Evolutionary conservation across 257 asterid species (phyloP), one percentile per base, ranked within the genome.

Genomic region (Solanum phureja): DNA sequence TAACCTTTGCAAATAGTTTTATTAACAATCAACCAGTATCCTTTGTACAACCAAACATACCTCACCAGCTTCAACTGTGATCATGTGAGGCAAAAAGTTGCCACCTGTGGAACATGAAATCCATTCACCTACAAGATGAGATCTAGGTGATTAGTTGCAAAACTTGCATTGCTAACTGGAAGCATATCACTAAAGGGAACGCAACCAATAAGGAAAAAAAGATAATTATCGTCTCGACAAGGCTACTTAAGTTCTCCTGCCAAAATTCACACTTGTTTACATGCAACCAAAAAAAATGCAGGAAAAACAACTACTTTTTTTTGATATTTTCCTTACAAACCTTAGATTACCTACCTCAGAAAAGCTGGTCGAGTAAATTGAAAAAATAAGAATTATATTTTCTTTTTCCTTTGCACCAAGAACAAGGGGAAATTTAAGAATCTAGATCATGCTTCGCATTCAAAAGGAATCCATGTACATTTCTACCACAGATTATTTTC

Each of bases 1-100:
- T 33, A 34, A 72, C 79, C 44, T 71, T 33, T 8, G 42, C 7
- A 9, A 18, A 4, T 71, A 71, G 79, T 71, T 16, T 4, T 33
- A 66, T 31, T 18, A 33, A 71, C 12, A 31, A 69, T 6, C 23
- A 69, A 49, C 58, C 58, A 49, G 58, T 49, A 52, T 52, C 9
- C 35, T 21, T 21, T n/a, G 27, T 66, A 86, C 24, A 34, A 40
- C 21, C 27, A 87, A 81, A 85, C 89, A 52, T 90, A 95, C 98
- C 98, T 95, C 98, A 35, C 98, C 98, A 79, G 93, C 83, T 82
- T 95, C 91, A 87, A 94, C 94, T 21, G 92, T 90, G 49, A 95
- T 90, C 88, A 93, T 84, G 83, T 95, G 98, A 11, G 98, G 96
- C 88, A 93, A 87, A 89, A 95, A 95, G 91, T 89, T 91, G 38